Evolutionary conservation across 176 grass and related monocot species (phyloP).

Genomic region (Paspalum vaginatum): DNA sequence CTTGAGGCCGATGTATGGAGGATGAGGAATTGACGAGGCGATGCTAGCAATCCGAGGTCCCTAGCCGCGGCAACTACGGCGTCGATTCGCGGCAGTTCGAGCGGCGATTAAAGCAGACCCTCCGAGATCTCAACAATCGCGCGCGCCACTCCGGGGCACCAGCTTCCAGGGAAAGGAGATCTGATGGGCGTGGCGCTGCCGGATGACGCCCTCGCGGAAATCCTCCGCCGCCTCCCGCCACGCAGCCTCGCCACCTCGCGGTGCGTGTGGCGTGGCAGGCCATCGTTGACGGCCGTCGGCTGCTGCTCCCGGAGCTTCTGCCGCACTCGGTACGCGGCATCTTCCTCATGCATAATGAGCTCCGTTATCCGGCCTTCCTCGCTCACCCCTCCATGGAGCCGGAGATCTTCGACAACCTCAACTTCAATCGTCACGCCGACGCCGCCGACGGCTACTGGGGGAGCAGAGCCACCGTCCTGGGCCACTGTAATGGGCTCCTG

Average conservation of each 20-base stretch:
- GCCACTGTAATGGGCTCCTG: not conserved
- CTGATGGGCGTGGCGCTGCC: not conserved
- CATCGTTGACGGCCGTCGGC: not conserved
- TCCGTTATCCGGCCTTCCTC: not conserved
- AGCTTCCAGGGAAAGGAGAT: not conserved
- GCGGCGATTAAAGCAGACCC: too few species aligned
- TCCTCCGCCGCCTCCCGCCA: constrained; percentile 8
- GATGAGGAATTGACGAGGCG: too few species aligned
- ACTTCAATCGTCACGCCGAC: not conserved
- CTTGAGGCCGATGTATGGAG: too few species aligned
- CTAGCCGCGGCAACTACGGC: not conserved
- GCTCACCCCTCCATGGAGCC: not conserved
- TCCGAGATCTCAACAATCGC: too few species aligned
- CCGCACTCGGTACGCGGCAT: not conserved
- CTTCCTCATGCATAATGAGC: not conserved
- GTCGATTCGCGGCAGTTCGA: too few species aligned
- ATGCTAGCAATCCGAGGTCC: not conserved
- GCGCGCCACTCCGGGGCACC: too few species aligned
- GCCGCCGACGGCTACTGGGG: fast-evolving
- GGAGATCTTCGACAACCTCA: not conserved
- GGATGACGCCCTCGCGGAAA: not conserved
- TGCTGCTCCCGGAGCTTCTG: not conserved
- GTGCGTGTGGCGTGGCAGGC: constrained; percentile 10
- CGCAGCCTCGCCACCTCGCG: constrained; percentile 6
- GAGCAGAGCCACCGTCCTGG: not conserved